Conservation (phyloP, 2,329 filamentous ascomycete genomes). For the Penicillium sp. region DNA sequence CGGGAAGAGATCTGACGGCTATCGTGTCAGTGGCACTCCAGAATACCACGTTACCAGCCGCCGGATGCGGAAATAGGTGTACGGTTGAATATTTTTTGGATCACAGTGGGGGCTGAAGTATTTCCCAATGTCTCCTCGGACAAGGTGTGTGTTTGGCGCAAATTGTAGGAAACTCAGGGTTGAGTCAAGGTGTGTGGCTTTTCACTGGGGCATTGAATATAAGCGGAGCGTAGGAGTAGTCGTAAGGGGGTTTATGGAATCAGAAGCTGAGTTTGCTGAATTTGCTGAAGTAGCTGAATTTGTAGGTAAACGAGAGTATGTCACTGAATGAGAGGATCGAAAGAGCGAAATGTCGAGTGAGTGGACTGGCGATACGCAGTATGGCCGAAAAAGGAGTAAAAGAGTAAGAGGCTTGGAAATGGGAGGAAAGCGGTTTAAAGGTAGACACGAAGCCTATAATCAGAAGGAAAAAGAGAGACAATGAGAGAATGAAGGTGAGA, state of each 20-base stretch:
- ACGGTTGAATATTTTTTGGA: slow-evolving; percentile 14
- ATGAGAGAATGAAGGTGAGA: slow-evolving; percentile 5
- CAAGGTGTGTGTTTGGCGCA: slow-evolving; percentile 1
- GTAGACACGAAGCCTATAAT: background rate
- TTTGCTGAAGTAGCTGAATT: slow-evolving; percentile 8
- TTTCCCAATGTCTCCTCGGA: slow-evolving; percentile 6
- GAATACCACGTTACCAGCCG: slow-evolving; percentile 34
- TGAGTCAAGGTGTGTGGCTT: background rate
- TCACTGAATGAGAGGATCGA: slow-evolving; percentile 19
- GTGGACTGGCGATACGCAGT: slow-evolving; percentile 35
- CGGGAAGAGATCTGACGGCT: slow-evolving; percentile 13
- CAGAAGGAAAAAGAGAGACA: slow-evolving; percentile 1
- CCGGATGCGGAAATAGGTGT: slow-evolving; percentile 36
- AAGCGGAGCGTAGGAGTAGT: slow-evolving; percentile 5
- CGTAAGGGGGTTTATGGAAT: slow-evolving; percentile 4
- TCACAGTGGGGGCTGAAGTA: slow-evolving; percentile 9
- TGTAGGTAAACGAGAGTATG: slow-evolving; percentile 15
- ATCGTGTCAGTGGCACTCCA: slow-evolving; percentile 27
- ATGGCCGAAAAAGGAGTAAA: slow-evolving; percentile 23
- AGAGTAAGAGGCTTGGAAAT: background rate
- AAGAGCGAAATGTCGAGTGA: slow-evolving; percentile 24
- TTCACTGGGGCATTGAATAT: slow-evolving; percentile 13
- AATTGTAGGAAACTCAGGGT: background rate
- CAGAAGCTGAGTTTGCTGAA: slow-evolving; percentile 9
- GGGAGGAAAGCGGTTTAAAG: slow-evolving; percentile 2